These are phyloP conservation scores for Venturia aucupariae DNA, from an alignment of 2,329 filamentous ascomycete species.

Conservation along the genomic window DNA sequence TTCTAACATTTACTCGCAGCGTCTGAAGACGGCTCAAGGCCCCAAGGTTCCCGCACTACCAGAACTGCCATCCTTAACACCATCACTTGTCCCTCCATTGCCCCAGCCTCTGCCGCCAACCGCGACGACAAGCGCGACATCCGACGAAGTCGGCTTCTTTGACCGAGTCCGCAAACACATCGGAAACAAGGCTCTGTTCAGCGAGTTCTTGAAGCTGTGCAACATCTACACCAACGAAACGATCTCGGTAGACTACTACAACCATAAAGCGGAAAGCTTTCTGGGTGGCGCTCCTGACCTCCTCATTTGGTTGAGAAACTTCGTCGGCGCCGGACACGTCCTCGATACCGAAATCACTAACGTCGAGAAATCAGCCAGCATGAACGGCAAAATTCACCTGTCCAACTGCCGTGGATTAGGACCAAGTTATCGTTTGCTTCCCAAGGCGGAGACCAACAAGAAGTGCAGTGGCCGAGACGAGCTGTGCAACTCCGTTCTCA, in stretches of 20 bases:
- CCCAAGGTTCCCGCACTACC: conserved; percentile 48
- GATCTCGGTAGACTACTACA: conserved; percentile 74
- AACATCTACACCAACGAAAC: conserved; percentile 91
- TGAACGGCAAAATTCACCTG: conserved; percentile 75
- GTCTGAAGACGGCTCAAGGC: conserved; percentile 53
- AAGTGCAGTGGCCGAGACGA: conserved; percentile 90
- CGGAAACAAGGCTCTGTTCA: conserved; percentile 82
- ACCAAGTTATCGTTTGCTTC: conserved; percentile 86
- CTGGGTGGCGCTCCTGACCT: conserved; percentile 83
- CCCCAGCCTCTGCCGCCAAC: conserved; percentile 65
- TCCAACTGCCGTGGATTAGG: conserved; percentile 94
- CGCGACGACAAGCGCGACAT: conserved; percentile 57
- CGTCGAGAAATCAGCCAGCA: conserved; percentile 66
- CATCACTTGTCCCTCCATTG: conserved; percentile 68
- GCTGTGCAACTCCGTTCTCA: conserved; percentile 84
- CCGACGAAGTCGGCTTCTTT: conserved; percentile 84
- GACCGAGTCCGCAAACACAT: conserved; percentile 96
- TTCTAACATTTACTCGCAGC: conserved; percentile 38
- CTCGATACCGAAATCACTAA: conserved; percentile 55
- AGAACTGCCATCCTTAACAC: conserved; percentile 58
- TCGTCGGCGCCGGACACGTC: conserved; percentile 67
- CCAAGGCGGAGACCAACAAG: conserved; percentile 84
- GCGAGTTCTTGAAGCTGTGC: conserved; percentile 93
- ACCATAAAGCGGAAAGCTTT: conserved; percentile 75
- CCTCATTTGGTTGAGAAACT: conserved; percentile 78